These are phyloP conservation scores for Podaxis sp. DNA, from an alignment of 768 basidiomycete species.

Conservation along the genomic window DNA sequence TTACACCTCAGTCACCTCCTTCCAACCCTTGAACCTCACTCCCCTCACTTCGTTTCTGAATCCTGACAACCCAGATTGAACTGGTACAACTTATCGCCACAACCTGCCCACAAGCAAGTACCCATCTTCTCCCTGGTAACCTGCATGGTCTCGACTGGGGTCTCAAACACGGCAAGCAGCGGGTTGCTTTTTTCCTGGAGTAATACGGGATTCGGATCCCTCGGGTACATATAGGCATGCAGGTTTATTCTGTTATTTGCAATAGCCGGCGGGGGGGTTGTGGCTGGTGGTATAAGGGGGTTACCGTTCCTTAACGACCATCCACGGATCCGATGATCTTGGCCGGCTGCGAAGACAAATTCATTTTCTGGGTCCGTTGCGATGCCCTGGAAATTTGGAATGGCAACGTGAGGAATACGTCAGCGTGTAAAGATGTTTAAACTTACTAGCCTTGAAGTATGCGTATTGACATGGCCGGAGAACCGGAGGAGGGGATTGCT, in stretches of 20 bases:
- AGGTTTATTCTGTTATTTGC: no score
- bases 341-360: conserved; percentile 68
- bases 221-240: no score
- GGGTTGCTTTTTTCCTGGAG: conserved; percentile 22
- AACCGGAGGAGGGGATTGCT: conserved; percentile 44
- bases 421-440: background rate
- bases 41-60: background rate
- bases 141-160: conserved; percentile 47
- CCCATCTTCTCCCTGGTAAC: conserved; percentile 40
- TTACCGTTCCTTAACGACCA: conserved; percentile 67
- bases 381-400: conserved; percentile 47
- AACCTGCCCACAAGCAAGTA: conserved; percentile 52
- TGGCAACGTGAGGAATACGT: conserved; percentile 9
- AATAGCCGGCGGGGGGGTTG: background rate
- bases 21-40: background rate
- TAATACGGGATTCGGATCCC: background rate
- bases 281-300: conserved; percentile 28
- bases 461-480: conserved; percentile 57
- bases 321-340: conserved; percentile 59
- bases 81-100: conserved; percentile 41
- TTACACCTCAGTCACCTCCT: background rate
- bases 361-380: conserved; percentile 53
- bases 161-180: conserved; percentile 32
- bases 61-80: conserved; percentile 46
- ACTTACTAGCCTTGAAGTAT: conserved; percentile 51